Evolutionary conservation across 2,329 filamentous ascomycete genomes (phyloP), one percentile per base, ranked within the genome.

Genomic region (Cladosporium sp.): DNA sequence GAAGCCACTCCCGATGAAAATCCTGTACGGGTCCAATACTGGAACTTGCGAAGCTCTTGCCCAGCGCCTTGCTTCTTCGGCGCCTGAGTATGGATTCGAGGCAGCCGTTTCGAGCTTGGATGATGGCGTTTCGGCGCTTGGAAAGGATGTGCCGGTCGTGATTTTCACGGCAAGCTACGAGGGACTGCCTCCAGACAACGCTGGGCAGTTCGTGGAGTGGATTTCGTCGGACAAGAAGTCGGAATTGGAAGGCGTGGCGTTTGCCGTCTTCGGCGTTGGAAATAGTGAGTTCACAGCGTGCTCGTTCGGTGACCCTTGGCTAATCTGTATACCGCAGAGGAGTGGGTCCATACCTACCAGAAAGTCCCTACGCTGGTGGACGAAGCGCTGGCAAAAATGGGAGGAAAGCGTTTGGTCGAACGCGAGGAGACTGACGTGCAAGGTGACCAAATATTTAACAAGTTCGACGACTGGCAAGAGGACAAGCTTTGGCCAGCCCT

Each of bases 31-130:
- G 6, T 78, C 76, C 2, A 80, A 80, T 58, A 77, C 76, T 3
- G 78, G 78, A 1, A 80, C 78, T 13, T 79, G 78, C 61, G 76
- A 79, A 67, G 75, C 76, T 16, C 71, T 80, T 4, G 78, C 78
- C 1, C 75, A 77, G 43, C 69, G 74, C 11, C 70, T 80, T 6
- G 76, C 74, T 4, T 70, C 74, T 21, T 73, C 77, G 53, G 77
- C 77, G 1, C 66, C 70, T 21, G 72, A 72, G 6, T 73, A 77
- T 64, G 78, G 78, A 11, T 79, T 77, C 65, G 70, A 66, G 11
- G 76, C 74, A 39, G 71, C 73, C 16, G 69, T 78, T 0, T 71
- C 75, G 30, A 74, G 70, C 1, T 62, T 80, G 18, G 78, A 80
- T 32, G 67, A 73, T 1, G 72, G 70, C 1, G 76, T 75, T 23